These are phyloP conservation scores for Apiospora phragmitis DNA, from an alignment of 2,329 filamentous ascomycete species.

Conservation along the genomic window DNA sequence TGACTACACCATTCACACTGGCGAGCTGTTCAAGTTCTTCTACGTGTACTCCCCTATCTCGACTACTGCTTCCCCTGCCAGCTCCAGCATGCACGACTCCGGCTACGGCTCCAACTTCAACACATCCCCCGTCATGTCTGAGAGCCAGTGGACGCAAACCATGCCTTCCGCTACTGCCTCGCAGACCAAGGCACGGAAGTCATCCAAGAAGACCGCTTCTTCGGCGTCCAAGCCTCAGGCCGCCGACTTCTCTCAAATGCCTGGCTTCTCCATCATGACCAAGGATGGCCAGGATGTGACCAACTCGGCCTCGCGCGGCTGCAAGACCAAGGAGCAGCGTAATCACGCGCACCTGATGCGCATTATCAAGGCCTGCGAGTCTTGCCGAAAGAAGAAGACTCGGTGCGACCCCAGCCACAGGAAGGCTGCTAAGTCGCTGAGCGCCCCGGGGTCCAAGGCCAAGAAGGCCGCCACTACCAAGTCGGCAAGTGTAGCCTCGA, in stretches of 20 bases:
- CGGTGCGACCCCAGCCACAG: slow-evolving; percentile 62
- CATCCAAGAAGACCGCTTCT: slow-evolving; percentile 30
- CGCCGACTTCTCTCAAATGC: slow-evolving; percentile 52
- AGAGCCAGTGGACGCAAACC: slow-evolving; percentile 45
- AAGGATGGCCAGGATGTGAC: slow-evolving; percentile 64
- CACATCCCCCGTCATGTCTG: slow-evolving; percentile 50
- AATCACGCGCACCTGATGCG: slow-evolving; percentile 68
- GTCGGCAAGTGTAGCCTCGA: slow-evolving; percentile 19
- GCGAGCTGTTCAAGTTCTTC: slow-evolving; percentile 63
- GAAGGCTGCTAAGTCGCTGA: slow-evolving; percentile 41
- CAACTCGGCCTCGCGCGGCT: slow-evolving; percentile 60
- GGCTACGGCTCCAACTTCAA: slow-evolving; percentile 48
- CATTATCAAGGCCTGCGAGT: slow-evolving; percentile 67
- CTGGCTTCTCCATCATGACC: slow-evolving; percentile 68
- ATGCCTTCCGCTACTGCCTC: slow-evolving; percentile 32
- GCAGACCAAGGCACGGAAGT: slow-evolving; percentile 26
- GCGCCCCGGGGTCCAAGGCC: slow-evolving; percentile 36
- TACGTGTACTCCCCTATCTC: slow-evolving; percentile 45
- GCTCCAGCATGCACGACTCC: slow-evolving; percentile 45
- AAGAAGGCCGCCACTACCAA: slow-evolving; percentile 32
- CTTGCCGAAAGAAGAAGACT: slow-evolving; percentile 63
- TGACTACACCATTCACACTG: slow-evolving; percentile 51
- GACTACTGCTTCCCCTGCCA: slow-evolving; percentile 44
- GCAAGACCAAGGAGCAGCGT: slow-evolving; percentile 68
- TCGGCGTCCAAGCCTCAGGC: slow-evolving; percentile 20